These are phyloP conservation scores for Solanum hybrid DNA, from an alignment of 305 asterid species.

Conservation along the genomic window DNA sequence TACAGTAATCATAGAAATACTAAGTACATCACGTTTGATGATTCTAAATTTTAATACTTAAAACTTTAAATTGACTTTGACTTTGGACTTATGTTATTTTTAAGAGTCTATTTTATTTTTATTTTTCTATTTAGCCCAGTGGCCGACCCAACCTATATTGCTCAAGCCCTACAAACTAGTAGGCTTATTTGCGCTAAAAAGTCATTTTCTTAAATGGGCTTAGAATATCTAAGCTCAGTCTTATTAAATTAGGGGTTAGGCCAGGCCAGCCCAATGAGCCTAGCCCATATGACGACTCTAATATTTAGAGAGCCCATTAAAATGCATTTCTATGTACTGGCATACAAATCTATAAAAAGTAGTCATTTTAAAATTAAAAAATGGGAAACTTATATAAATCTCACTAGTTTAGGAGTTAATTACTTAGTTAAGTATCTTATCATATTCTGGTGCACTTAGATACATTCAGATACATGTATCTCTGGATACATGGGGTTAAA, in stretches of 20 bases:
- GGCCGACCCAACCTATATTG: background rate
- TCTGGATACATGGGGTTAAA: too few relatives aligned
- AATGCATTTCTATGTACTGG: background rate
- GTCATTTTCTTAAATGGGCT: background rate
- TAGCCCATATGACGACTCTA: background rate
- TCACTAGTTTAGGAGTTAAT: background rate
- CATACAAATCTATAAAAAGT: background rate
- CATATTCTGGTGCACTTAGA: background rate
- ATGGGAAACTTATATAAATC: background rate
- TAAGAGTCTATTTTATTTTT: background rate
- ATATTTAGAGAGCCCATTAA: too few relatives aligned
- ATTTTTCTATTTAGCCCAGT: too few relatives aligned
- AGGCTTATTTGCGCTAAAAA: background rate
- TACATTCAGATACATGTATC: background rate
- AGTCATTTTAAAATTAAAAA: too few relatives aligned
- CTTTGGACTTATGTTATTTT: background rate
- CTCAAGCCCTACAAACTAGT: background rate
- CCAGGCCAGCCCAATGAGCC: fast-evolving
- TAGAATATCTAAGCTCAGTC: background rate
- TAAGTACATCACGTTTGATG: background rate
- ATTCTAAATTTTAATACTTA: too few relatives aligned
- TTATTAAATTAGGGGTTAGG: background rate
- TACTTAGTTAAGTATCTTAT: background rate
- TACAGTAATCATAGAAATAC: background rate
- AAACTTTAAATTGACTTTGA: background rate